Percentiles rank a stretch among this genome's conserved stretches.
Conservation (phyloP, 1,284 basidiomycete species). For the Ceratobasidium sp. region DNA sequence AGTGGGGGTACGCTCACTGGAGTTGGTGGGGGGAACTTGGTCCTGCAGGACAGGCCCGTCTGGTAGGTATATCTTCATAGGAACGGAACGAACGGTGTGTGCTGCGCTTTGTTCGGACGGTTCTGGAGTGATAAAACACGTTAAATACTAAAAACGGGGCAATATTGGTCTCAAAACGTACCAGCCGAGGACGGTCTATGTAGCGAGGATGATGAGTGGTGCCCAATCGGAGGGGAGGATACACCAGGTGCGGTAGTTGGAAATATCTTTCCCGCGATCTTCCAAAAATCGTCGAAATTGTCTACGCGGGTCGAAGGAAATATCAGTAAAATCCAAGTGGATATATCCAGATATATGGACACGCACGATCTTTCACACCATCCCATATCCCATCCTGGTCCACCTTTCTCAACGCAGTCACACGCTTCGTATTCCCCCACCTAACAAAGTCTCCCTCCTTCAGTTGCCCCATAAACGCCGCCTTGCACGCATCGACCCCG, state of each 20-base stretch:
- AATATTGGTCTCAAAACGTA: neutral
- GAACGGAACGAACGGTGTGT: slow-evolving; percentile 86
- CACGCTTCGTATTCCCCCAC: slow-evolving; percentile 93
- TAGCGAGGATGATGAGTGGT: slow-evolving; percentile 27
- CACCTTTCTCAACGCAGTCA: slow-evolving; percentile 85
- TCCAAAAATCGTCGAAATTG: slow-evolving; percentile 95
- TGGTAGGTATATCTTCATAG: slow-evolving; percentile 89
- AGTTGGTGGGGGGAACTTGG: slow-evolving; percentile 74
- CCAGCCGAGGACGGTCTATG: slow-evolving; percentile 37
- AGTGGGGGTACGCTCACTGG: neutral
- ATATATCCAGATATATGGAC: slow-evolving; percentile 1
- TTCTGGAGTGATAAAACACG: neutral
- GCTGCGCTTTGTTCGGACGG: slow-evolving; percentile 66
- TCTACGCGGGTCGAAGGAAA: slow-evolving; percentile 61
- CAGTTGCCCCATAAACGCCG: slow-evolving; percentile 90
- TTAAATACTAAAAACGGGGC: neutral
- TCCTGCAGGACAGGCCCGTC: slow-evolving; percentile 91
- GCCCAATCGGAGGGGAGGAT: slow-evolving; percentile 28
- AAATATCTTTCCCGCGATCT: slow-evolving; percentile 87
- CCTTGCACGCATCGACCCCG: slow-evolving; percentile 83
- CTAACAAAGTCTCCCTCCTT: slow-evolving; percentile 96
- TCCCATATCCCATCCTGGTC: slow-evolving; percentile 97
- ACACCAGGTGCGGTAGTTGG: slow-evolving; percentile 66
- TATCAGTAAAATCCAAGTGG: neutral
- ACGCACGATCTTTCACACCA: slow-evolving; percentile 87